Base-by-base conservation (phyloP, 129 eudicot genomes). In the Saussurea involucrata region DNA sequence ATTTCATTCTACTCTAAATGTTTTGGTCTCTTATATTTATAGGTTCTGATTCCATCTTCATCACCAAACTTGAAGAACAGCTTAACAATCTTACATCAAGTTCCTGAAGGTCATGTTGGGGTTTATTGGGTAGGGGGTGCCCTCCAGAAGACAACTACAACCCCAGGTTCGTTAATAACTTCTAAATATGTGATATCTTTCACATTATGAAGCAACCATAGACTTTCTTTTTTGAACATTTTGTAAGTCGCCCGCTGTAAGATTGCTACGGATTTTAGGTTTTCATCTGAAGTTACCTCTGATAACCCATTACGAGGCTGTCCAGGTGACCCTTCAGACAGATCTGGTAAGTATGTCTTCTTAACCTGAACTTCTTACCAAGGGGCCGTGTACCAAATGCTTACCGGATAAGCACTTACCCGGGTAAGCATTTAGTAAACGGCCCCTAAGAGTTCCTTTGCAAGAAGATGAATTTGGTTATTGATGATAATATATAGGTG, bases 121-220 rank as follows among this genome's bases (percentile, higher is more conserved):
- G 98, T 91, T 81, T 94, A 91, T 72, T 94, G 97, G 98, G 78
- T 88, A 76, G 98, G 98, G 28, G 98, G 98, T 76, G 96, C 98
- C 69, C 98, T 94, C 55, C 88, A 89, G 64, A 81, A 87, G 31
- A 91, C 85, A 12, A 89, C 93, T 17, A 94, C 95, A 49, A 74
- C 77, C 84, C 92, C 97, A 81, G 96, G 96, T 91, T 73, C 67
- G 67, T 34, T 49, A 36, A 36, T 55, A 73, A 6, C n/a, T 63
- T 46, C 65, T 82, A 57, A 36, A 10, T 21, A 65, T 22, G 29
- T 57, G 25, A 71, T 77, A 53, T 17, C 21, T 70, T 55, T 53
- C 28, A 37, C 37, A 9, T 31, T 28, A 81, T 75, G 57, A 60
- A 68, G 37, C 76, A 74, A 29, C 72, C 53, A 0, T 63, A 24